phyloP scores from a whole-genome alignment of 768 basidiomycete species.

The Rhizopogon vesiculosus region DNA sequence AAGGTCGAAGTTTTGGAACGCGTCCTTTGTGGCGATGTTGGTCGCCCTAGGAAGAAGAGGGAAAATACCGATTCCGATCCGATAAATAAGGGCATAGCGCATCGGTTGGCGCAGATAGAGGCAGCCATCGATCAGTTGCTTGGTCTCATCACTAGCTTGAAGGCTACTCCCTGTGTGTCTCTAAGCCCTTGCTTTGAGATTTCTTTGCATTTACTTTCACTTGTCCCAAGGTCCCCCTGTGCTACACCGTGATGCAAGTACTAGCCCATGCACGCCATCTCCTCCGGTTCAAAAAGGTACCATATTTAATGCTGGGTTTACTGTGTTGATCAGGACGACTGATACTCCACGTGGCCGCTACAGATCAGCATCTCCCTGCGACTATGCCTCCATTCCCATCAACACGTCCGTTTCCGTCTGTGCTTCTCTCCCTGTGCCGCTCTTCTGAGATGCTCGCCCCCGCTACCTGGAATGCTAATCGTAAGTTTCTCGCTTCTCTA shows the following conservation, averaged over 20 bases:
- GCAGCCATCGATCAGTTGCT: not conserved
- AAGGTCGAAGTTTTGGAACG: not conserved
- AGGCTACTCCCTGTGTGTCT: not conserved
- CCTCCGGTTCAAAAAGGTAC: not conserved
- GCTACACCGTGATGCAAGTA: not conserved
- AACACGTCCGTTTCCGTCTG: not conserved
- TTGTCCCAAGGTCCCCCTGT: not conserved
- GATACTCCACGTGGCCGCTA: not conserved
- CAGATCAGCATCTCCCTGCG: not conserved
- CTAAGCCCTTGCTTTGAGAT: not conserved
- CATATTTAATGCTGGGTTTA: not conserved
- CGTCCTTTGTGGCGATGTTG: not conserved
- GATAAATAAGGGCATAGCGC: not conserved
- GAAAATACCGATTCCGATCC: not conserved
- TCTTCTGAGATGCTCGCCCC: not conserved
- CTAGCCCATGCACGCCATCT: not conserved
- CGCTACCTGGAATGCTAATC: not conserved
- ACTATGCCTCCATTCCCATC: not conserved
- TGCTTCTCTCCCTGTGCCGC: too few relatives aligned
- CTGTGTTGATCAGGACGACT: not conserved
- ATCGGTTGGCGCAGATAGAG: not conserved
- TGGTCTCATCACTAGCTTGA: not conserved
- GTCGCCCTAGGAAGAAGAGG: too few relatives aligned
- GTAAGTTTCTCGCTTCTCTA: not conserved
- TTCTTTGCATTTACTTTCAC: not conserved